Conservation (phyloP, 208 protist genomes). For the Acanthamoeba divionensis region DNA sequence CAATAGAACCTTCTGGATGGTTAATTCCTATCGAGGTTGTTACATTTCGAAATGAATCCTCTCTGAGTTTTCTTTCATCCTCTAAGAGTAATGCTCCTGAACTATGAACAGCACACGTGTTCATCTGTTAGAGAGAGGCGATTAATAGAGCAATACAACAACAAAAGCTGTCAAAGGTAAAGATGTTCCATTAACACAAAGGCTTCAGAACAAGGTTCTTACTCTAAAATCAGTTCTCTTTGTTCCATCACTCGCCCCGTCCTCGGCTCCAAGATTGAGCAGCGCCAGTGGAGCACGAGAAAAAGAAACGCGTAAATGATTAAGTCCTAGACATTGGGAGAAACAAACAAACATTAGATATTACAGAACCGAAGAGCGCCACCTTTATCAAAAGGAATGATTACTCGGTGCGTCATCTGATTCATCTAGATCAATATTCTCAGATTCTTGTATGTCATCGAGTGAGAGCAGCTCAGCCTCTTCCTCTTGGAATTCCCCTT, state of each 20-base stretch:
- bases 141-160: too few relatives aligned
- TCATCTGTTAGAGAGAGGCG: slow-evolving; percentile 37
- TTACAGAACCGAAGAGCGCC: too few relatives aligned
- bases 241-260: not conserved
- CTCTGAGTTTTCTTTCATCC: slow-evolving; percentile 17
- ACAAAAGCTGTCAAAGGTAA: too few relatives aligned
- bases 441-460: slow-evolving; percentile 63
- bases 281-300: not conserved
- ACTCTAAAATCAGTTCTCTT: slow-evolving; percentile 33
- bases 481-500: slow-evolving; percentile 22
- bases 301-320: not conserved
- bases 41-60: not conserved
- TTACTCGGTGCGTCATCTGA: not conserved
- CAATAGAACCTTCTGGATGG: not conserved
- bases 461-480: slow-evolving; percentile 71
- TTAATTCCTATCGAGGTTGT: not conserved
- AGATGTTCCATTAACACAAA: too few relatives aligned
- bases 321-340: not conserved
- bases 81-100: slow-evolving; percentile 46
- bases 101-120: slow-evolving; percentile 45
- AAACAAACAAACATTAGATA: not conserved
- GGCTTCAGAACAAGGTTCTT: not conserved
- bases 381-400: too few relatives aligned
- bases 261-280: slow-evolving; percentile 11
- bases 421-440: slow-evolving; percentile 58